Evolutionary conservation across 768 basidiomycete genomes (phyloP), one percentile per base, ranked within the genome.

Genomic region (Rossbeevera mucosa): DNA sequence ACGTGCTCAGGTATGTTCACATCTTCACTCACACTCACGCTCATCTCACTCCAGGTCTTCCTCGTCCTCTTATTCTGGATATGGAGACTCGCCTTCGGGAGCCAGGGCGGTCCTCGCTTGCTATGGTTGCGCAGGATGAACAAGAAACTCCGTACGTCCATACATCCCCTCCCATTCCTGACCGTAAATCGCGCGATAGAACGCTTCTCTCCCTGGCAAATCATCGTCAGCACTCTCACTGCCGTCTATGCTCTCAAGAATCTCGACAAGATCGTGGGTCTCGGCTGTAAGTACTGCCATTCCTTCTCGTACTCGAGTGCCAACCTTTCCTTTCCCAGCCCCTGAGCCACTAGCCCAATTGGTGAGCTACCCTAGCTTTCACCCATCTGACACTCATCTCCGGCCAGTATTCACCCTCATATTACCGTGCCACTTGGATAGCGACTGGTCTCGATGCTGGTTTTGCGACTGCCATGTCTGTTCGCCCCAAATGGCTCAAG

Each of bases 371-470:
- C 51, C 11, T 14, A 21, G 40, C 24, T 29, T 47, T 47, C 33
- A 53, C 48, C 18, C 47, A 40, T 45, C 20, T 50, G 36, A 38
- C 9, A 52, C 46, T 55, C 48, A 46, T 53, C 6, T 47, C 48
- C 13, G 44, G 47, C 11, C 57, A 94, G 92, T 95, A 96, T 65
- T 89, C 92, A 3, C 81, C 90, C 0, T 88, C 91, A 2, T 96
- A 94, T 70, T 95, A 94, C 72, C 87, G 96, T 22, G 95, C 94
- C 7, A 95, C 94, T 47, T 99, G 94, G 88, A 85, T 99, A 52
- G 82, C 72, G 45, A 95, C 91, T 0, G 94, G 94, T 2, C 75
- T 97, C n/a, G 96, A 99, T 65, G 93, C 94, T 2, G 96, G 94
- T 1, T 97, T 98, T 64, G 94, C 94, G 0, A 94, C 94, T 0